A percentile compares a stretch with the other conserved stretches of the same genome.
Evolutionary conservation across 1,284 basidiomycete genomes (phyloP).

Genomic region (Hemileia vastatrix): DNA sequence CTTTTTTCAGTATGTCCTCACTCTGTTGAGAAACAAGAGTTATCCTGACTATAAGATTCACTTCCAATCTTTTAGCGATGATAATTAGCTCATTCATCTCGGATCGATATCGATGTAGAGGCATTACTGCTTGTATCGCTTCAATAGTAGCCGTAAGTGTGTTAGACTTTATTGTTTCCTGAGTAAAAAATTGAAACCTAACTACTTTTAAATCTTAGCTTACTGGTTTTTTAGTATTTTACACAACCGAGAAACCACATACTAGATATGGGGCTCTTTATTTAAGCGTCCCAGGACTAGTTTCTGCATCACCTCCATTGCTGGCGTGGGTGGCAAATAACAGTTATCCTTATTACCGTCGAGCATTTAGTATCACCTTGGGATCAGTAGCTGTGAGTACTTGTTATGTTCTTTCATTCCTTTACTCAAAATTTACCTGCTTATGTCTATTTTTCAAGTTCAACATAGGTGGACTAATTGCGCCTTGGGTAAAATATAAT

Average conservation of each 20-base stretch:
- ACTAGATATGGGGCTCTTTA: constrained; percentile 18
- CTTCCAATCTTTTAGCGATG: constrained; percentile 11
- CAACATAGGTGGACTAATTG: background rate
- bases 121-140: constrained; percentile 4
- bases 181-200: too few relatives aligned
- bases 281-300: constrained; percentile 11
- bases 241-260: too few relatives aligned
- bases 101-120: constrained; percentile 12
- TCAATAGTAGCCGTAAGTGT: constrained; percentile 6
- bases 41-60: background rate
- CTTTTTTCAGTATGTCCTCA: constrained; percentile 7
- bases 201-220: too few relatives aligned
- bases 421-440: too few relatives aligned
- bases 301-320: constrained; percentile 9
- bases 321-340: constrained; percentile 19
- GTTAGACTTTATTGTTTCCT: too few relatives aligned
- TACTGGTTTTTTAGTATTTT: too few relatives aligned
- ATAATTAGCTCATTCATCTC: constrained; percentile 10
- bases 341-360: constrained; percentile 14
- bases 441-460: too few relatives aligned
- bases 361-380: constrained; percentile 10
- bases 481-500: background rate
- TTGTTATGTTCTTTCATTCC: too few relatives aligned
- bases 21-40: background rate
- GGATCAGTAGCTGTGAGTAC: constrained; percentile 16